A percentile compares a stretch with the other conserved stretches of the same genome.
Evolutionary conservation across 495 filamentous ascomycete genomes (phyloP).

Genomic region (Daldinia loculata): DNA sequence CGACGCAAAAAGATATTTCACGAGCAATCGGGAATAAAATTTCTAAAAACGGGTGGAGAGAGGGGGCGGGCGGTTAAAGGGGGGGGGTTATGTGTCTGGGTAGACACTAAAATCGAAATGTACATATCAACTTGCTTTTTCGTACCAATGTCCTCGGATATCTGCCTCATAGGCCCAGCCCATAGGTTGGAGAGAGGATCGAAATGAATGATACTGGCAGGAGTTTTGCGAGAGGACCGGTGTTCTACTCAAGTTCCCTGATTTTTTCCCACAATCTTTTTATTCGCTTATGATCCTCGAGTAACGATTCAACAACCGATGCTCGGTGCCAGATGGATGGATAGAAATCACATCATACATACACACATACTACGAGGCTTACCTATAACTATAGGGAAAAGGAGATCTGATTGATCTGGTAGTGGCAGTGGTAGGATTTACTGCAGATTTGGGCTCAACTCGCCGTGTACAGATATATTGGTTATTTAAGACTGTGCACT

Average conservation of each 20-base stretch:
- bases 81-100: slow-evolving; percentile 7
- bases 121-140: slow-evolving; percentile 31
- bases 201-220: slow-evolving; percentile 31
- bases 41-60: slow-evolving; percentile 4
- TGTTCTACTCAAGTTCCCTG: slow-evolving; percentile 14
- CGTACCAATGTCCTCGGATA: slow-evolving; percentile 15
- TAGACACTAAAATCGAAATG: slow-evolving; percentile 18
- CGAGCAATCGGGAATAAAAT: slow-evolving; percentile 36
- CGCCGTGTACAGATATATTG: too few species aligned
- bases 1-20: slow-evolving; percentile 20
- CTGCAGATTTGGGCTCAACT: too few species aligned
- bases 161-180: not conserved
- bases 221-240: slow-evolving; percentile 24
- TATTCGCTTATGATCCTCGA: not conserved
- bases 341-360: not conserved
- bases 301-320: not conserved
- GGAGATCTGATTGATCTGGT: too few species aligned
- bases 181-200: slow-evolving; percentile 9
- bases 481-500: too few species aligned
- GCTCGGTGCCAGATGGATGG: not conserved
- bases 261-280: not conserved
- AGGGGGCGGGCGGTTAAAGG: not conserved
- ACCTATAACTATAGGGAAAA: too few species aligned
- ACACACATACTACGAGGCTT: not conserved
- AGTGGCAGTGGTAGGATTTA: not conserved